Evolutionary conservation across 352 stramenopile species (phyloP).

Genomic region (Thraustochytrium striatum): DNA sequence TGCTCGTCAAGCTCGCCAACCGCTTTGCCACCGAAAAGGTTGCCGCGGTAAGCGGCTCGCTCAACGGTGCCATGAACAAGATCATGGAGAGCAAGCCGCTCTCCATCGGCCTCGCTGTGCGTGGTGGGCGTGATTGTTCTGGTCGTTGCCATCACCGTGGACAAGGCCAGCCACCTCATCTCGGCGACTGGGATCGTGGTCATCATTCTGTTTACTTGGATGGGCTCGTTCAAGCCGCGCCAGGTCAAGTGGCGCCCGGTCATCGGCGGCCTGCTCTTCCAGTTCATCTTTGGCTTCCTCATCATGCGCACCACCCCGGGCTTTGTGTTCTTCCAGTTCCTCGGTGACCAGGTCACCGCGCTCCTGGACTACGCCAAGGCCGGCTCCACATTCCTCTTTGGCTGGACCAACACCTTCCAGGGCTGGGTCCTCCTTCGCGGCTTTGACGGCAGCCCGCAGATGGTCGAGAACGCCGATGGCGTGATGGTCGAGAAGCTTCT

Average conservation of each 20-base stretch:
- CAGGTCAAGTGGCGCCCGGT: constrained; percentile 14
- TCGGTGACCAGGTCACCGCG: not conserved
- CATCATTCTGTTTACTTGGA: not conserved
- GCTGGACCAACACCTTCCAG: too few species aligned
- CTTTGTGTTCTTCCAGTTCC: not conserved
- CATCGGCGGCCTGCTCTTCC: not conserved
- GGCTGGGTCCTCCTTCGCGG: too few species aligned
- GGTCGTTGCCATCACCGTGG: not conserved
- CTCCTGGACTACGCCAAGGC: not conserved
- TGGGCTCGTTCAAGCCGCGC: not conserved
- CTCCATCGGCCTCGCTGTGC: not conserved
- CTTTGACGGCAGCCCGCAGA: too few species aligned
- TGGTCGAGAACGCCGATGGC: too few species aligned
- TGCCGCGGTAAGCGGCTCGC: not conserved
- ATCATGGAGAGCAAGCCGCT: not conserved
- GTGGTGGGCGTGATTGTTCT: not conserved
- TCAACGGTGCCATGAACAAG: not conserved
- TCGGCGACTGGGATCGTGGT: not conserved
- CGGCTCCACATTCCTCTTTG: not conserved
- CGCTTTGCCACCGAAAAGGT: not conserved
- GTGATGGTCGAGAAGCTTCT: too few species aligned
- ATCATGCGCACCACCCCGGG: not conserved
- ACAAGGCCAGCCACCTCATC: not conserved
- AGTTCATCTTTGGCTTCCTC: constrained; percentile 17
- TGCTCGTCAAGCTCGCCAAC: not conserved